Evolutionary conservation across 2,329 filamentous ascomycete genomes (phyloP).

Genomic region (Cercospora zeina): DNA sequence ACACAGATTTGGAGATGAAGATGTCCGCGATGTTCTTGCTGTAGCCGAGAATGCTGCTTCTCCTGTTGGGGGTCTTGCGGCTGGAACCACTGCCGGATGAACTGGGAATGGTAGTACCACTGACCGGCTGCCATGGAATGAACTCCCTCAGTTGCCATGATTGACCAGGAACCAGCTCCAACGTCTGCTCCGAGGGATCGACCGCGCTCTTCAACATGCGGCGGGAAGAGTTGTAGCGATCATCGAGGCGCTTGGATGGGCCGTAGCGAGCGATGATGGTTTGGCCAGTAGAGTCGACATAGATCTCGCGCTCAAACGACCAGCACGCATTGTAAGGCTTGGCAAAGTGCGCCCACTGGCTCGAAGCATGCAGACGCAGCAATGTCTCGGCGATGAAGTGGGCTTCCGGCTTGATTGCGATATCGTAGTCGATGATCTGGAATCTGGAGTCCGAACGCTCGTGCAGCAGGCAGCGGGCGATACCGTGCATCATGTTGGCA

Average conservation of each 20-base stretch:
- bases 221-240: neutral
- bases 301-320: neutral
- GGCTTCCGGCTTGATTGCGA: neutral
- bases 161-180: neutral
- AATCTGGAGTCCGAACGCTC: neutral
- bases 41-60: neutral
- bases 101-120: neutral
- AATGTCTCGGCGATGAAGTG: neutral
- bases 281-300: neutral
- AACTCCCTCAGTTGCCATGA: neutral
- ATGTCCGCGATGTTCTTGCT: neutral
- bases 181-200: neutral
- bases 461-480: neutral
- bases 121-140: neutral
- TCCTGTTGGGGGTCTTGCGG: neutral
- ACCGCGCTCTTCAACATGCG: neutral
- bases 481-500: neutral
- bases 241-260: neutral
- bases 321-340: neutral
- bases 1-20: neutral
- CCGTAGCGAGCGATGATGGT: neutral
- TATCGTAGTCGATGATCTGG: slow-evolving; percentile 5
- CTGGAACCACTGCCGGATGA: too few species aligned
- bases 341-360: neutral
- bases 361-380: neutral